Evolutionary conservation across 495 filamentous ascomycete species (phyloP), one percentile per base, ranked within the genome.

Genomic region (Lasiosphaeriaceae sp.): DNA sequence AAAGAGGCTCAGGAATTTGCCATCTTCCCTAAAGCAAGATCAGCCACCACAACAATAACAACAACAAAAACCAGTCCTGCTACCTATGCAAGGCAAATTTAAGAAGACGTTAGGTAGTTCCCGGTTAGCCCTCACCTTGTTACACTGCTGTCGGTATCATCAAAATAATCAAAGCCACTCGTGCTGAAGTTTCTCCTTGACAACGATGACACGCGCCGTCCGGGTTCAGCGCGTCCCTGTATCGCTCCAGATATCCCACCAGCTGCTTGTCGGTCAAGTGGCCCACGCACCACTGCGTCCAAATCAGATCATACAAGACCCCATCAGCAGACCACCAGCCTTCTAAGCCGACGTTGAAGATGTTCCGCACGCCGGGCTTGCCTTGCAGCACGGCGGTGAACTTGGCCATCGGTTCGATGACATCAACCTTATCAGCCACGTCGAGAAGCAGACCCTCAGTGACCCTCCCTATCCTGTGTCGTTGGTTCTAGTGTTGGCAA

Each of bases 251-350:
- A 56, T 86, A 96, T 12, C 67, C 76, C 19, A 85, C 80, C 21
- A 97, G 68, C 70, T 96, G 84, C 37, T 63, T 64, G 73, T 96
- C 93, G n/a, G 84, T 92, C 51, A 97, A 72, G 67, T 96, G 88
- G 16, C 90, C 90, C 16, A 95, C 71, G 73, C 92, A 97, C 92
- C 92, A 96, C 72, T 97, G 93, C 47, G 83, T 89, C 80, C 84
- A 87, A 61, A 89, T 76, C 45, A 87, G 61, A 58, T 85, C 78
- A 55, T 81, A 92, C 77, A 35, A 78, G 48, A 55, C 74, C 23
- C 74, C 77, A 4, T 76, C 70, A 9, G 66, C 63, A 0, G 87
- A 88, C 49, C 59, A 56, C 90, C 90, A 96, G 35, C 82, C 71
- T 72, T 96, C 86, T 2, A 96, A 73, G 2, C 91, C 89, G 9